These are phyloP conservation scores for Talaromyces stipitatus DNA, from an alignment of 495 filamentous ascomycete species.

Conservation along the genomic window DNA sequence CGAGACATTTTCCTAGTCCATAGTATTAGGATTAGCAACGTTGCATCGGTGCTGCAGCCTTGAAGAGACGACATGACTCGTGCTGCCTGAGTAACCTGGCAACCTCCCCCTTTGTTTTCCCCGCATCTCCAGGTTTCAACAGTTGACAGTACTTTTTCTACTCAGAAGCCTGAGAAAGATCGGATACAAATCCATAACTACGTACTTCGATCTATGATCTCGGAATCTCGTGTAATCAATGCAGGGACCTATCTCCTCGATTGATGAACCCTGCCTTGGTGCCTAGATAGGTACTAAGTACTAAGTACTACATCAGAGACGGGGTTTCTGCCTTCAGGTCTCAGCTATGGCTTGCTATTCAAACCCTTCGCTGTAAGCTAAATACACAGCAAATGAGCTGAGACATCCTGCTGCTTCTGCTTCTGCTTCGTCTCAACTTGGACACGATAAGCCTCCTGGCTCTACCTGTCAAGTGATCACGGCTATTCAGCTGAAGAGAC, in stretches of 20 bases:
- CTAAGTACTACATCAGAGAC: neutral
- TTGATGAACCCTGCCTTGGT: too few relatives aligned
- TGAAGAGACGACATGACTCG: neutral
- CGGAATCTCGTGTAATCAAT: neutral
- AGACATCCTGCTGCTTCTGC: neutral
- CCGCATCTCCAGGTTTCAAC: neutral
- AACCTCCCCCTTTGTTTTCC: neutral
- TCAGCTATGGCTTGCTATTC: neutral
- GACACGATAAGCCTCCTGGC: neutral
- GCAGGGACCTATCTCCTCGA: too few relatives aligned
- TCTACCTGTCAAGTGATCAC: neutral
- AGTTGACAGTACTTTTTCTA: neutral
- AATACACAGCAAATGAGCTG: too few relatives aligned
- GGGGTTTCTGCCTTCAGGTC: neutral
- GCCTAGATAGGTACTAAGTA: too few relatives aligned
- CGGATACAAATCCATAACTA: too few relatives aligned
- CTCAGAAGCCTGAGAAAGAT: neutral
- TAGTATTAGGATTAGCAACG: neutral
- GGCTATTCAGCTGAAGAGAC: neutral
- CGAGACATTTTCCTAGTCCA: neutral
- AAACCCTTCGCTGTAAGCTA: neutral
- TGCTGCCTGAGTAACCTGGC: neutral
- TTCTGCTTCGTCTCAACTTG: neutral
- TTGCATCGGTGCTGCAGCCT: neutral
- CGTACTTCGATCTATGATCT: neutral